Base-by-base conservation (phyloP, 805 yeast species). In the Candida michaelii region DNA sequence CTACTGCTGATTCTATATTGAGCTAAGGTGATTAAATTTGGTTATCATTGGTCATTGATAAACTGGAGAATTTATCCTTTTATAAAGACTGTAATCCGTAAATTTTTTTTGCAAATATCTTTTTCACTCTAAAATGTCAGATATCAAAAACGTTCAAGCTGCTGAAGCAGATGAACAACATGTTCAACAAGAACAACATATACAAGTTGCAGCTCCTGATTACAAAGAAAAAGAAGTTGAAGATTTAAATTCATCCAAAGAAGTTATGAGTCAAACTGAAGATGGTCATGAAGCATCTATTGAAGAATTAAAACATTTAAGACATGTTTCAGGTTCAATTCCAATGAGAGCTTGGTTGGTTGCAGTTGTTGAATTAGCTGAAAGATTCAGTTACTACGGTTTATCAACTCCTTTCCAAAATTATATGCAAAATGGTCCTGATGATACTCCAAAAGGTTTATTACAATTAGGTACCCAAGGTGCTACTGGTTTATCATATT, bases 361-460 rank as follows among this genome's bases (percentile, higher is more conserved):
- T 31, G 83, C 83, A 11, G 44, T 85, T 34, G 87, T 86, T 30
- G 95, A 86, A 66, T 77, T 86, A 48, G 78, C 90, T 36, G 95
- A 86, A 63, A 77, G 95, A 51, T 85, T 86, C 59, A 76, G 91
- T 10, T 86, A 82, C 69, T 86, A 86, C 55, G 93, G 95, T 56
- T 68, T 84, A 46, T 74, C 82, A 36, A 85, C 86, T 45, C 85
- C 88, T 6, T 80, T 86, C 66, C 84, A 79, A 66, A 86, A 86
- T 66, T 85, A 84, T 63, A 83, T 86, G 83, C 86, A 83, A 60
- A 67, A 78, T 47, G 58, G 61, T 29, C 71, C 73, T n/a, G 34
- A 52, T 36, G 69, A 62, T 47, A 34, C 44, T 13, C 73, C 73
- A 13, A 49, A 54, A 24, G 85, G 57, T 61, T 79, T 82, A 9